Evolutionary conservation across 2,329 filamentous ascomycete species (phyloP).

Genomic region (Hypoxylon sp.): DNA sequence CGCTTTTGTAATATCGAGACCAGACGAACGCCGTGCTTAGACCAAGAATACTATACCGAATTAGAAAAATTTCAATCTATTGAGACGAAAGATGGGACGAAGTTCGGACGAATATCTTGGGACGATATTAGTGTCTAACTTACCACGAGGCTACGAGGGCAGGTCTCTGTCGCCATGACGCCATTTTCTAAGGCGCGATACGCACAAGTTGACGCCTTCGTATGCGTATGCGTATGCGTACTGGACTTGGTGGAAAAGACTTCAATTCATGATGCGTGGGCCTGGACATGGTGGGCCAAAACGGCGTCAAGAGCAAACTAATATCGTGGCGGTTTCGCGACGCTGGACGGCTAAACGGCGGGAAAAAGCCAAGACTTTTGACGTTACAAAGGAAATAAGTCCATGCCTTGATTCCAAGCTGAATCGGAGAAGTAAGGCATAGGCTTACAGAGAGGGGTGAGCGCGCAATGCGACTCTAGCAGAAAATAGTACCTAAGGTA

Average conservation of each 20-base stretch:
- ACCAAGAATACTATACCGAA: slow-evolving; percentile 38
- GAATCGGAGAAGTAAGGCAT: neutral
- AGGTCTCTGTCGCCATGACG: slow-evolving; percentile 25
- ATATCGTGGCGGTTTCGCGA: neutral
- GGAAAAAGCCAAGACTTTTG: slow-evolving; percentile 16
- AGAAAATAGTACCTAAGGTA: slow-evolving; percentile 3
- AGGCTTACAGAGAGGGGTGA: neutral
- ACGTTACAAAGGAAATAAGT: slow-evolving; percentile 10
- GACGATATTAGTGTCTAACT: slow-evolving; percentile 17
- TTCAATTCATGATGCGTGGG: slow-evolving; percentile 17
- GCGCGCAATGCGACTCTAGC: slow-evolving; percentile 4
- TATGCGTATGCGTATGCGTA: slow-evolving; percentile 16
- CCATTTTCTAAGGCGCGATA: slow-evolving; percentile 20
- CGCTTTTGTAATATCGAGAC: slow-evolving; percentile 52
- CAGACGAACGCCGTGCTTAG: slow-evolving; percentile 46
- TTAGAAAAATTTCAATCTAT: neutral
- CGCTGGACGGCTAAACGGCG: neutral
- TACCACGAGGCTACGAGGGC: slow-evolving; percentile 33
- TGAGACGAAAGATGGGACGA: neutral
- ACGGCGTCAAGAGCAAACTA: neutral
- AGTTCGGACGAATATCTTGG: slow-evolving; percentile 5
- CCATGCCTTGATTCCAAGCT: neutral
- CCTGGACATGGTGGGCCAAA: slow-evolving; percentile 4
- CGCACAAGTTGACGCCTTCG: slow-evolving; percentile 2
- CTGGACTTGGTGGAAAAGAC: slow-evolving; percentile 8